Percentiles rank a stretch among this genome's conserved stretches.
phyloP scores from a whole-genome alignment of 106 monocot species.

The Phalaenopsis aphrodite region DNA sequence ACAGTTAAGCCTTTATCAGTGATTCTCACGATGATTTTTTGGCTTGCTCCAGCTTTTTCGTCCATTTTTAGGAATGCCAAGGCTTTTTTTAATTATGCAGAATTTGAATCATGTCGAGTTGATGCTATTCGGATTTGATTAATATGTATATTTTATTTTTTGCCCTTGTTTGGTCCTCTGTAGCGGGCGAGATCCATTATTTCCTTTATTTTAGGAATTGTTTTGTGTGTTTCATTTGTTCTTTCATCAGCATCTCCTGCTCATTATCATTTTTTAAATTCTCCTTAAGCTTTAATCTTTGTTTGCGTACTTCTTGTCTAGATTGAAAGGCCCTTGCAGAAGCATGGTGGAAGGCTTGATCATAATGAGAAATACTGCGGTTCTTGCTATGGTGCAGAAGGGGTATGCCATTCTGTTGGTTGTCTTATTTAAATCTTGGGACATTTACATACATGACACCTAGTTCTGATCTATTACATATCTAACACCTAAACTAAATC shows the following conservation, averaged over 20 bases:
- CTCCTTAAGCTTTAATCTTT: background rate
- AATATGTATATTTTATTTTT: background rate
- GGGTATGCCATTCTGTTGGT: conserved; percentile 13
- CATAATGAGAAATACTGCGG: conserved; percentile 54
- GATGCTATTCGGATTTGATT: background rate
- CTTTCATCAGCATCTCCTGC: background rate
- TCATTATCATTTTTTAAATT: background rate
- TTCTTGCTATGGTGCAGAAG: conserved; percentile 54
- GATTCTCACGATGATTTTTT: background rate
- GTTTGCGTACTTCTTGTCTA: conserved; percentile 5
- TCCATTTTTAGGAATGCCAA: background rate
- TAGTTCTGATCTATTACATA: too few species aligned
- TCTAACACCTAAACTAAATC: too few species aligned
- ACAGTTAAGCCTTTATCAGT: background rate
- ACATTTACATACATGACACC: too few species aligned
- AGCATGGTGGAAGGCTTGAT: conserved; percentile 51
- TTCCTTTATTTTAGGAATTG: background rate
- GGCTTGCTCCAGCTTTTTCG: background rate
- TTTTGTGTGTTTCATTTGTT: background rate
- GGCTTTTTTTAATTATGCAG: background rate
- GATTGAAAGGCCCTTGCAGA: conserved; percentile 50
- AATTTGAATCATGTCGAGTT: background rate
- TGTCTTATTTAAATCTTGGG: too few species aligned
- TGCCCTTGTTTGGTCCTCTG: background rate
- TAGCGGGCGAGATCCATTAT: background rate